Percentiles rank a stretch among this genome's conserved stretches.
phyloP scores from a whole-genome alignment of 1,139 yeast genomes.

The Hanseniaspora gamundiae region DNA sequence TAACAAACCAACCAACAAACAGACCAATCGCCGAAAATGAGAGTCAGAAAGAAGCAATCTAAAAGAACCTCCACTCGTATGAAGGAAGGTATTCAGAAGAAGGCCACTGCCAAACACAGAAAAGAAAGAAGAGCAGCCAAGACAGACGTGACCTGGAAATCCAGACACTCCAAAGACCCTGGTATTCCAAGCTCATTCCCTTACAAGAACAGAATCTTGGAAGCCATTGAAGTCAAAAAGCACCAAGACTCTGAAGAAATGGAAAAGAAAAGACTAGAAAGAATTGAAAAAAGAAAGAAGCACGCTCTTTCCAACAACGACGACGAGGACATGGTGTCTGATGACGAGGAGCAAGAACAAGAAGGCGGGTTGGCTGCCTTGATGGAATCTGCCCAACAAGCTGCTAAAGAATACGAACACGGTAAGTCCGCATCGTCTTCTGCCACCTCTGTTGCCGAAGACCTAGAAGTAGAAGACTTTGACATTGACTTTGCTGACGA shows the following conservation, averaged over 20 bases:
- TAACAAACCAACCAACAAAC: too few species aligned
- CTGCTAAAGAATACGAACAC: constrained; percentile 63
- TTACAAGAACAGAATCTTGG: constrained; percentile 71
- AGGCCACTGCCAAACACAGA: constrained; percentile 83
- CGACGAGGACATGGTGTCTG: constrained; percentile 32
- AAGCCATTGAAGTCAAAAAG: constrained; percentile 68
- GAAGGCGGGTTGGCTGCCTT: constrained; percentile 54
- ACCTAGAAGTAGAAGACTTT: constrained; percentile 40
- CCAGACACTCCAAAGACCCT: constrained; percentile 70
- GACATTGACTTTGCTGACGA: constrained; percentile 36
- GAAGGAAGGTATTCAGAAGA: constrained; percentile 93
- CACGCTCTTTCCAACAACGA: constrained; percentile 35
- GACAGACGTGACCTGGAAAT: constrained; percentile 89
- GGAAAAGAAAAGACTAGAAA: constrained; percentile 31
- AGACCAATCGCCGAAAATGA: constrained; percentile 12
- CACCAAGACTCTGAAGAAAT: constrained; percentile 50
- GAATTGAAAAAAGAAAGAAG: constrained; percentile 35
- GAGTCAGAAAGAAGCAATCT: constrained; percentile 26
- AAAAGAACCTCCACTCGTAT: constrained; percentile 84
- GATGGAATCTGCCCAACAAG: constrained; percentile 77
- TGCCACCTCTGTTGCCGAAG: constrained; percentile 11
- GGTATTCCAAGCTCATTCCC: constrained; percentile 95
- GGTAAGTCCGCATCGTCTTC: constrained; percentile 26
- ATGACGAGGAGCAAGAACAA: constrained; percentile 33
- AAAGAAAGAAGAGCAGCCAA: constrained; percentile 72